phyloP scores from a whole-genome alignment of 2,329 filamentous ascomycete species.

The Aspergillus hiratsukae region DNA sequence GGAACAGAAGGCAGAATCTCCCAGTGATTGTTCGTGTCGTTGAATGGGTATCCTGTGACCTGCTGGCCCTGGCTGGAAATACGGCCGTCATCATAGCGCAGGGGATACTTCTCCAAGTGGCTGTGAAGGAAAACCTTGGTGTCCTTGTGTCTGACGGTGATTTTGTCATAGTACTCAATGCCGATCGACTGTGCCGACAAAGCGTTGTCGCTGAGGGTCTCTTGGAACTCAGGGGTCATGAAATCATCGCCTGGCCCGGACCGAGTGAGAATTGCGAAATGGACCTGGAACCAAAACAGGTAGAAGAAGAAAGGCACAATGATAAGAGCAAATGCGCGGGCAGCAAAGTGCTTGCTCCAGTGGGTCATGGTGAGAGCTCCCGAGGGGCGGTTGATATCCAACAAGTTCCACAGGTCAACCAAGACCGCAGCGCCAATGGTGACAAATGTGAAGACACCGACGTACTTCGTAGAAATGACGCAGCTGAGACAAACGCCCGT shows the following conservation, averaged over 20 bases:
- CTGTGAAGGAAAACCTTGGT: constrained; percentile 96
- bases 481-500: constrained; percentile 94
- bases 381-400: constrained; percentile 79
- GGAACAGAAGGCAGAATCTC: constrained; percentile 70
- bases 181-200: constrained; percentile 83
- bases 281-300: constrained; percentile 99
- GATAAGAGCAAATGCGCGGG: constrained; percentile 80
- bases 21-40: constrained; percentile 99
- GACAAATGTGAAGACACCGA: constrained; percentile 93
- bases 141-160: constrained; percentile 91
- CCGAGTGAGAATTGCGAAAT: constrained; percentile 81
- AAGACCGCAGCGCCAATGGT: constrained; percentile 90
- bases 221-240: constrained; percentile 97
- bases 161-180: constrained; percentile 84
- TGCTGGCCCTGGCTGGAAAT: constrained; percentile 98
- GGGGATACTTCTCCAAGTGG: constrained; percentile 80
- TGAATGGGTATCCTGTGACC: constrained; percentile 95
- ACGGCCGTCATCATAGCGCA: constrained; percentile 94
- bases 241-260: constrained; percentile 97
- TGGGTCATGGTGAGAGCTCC: constrained; percentile 74
- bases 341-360: constrained; percentile 85
- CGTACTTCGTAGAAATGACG: constrained; percentile 98
- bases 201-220: constrained; percentile 89
- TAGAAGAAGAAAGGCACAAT: constrained; percentile 95
- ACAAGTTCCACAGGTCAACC: constrained; percentile 91